These are phyloP conservation scores for Prunus yedoensis DNA, from an alignment of 331 rosid species.

Conservation along the genomic window DNA sequence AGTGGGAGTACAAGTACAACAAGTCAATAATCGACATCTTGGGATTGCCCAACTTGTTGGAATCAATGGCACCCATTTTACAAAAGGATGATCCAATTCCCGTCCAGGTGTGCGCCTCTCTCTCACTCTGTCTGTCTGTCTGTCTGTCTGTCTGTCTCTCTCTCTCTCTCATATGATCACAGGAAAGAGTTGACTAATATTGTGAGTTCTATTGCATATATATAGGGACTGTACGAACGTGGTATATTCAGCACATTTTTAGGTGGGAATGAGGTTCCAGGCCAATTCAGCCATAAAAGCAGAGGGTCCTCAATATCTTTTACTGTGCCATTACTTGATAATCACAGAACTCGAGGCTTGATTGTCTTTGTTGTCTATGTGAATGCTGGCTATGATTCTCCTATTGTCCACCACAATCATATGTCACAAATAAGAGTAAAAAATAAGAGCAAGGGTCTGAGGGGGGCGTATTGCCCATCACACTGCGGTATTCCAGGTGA, in stretches of 20 bases:
- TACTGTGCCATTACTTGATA: not conserved
- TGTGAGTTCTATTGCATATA: not conserved
- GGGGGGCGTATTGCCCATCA: not conserved
- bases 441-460: not conserved
- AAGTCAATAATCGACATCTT: no score
- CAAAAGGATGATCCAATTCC: no score
- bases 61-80: no score
- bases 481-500: no score
- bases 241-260: conserved; percentile 6
- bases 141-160: not conserved
- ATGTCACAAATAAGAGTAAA: no score
- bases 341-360: not conserved
- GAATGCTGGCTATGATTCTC: no score
- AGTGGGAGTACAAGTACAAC: no score
- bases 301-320: not conserved
- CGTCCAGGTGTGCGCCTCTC: no score
- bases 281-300: not conserved
- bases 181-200: not conserved
- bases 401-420: no score
- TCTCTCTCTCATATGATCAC: not conserved
- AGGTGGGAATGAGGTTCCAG: not conserved
- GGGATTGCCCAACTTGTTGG: no score
- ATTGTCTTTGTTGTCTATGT: not conserved
- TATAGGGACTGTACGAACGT: not conserved
- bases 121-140: no score